Base-by-base conservation (phyloP, 176 grass and related monocot species). In the Triticum timopheevii region DNA sequence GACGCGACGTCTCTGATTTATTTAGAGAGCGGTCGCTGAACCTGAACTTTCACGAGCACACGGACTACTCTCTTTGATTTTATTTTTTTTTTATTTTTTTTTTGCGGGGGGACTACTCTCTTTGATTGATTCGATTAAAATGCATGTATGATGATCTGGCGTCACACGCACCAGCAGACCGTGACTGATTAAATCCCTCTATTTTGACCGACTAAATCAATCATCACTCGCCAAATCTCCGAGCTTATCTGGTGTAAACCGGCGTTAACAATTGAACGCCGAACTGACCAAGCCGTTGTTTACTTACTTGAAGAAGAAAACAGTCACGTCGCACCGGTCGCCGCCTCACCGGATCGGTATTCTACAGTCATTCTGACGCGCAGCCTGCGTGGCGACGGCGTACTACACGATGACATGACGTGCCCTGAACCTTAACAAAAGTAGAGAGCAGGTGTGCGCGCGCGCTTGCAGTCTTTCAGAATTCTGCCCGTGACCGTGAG, bases 181-280 rank as follows among this genome's bases (percentile, higher is more conserved):
- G 13, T 16, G 54, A 64, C 62, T 13, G 66, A 69, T 68, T 8
- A 59, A 22, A 58, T 58, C 7, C 54, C 54, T 19, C 7, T 58
- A 8, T 8, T 58, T 22, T 22, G 54, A 58, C 19, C 54, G 19
- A 8, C 0, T 22, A 58, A 58, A 58, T 22, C 54, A 58, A 58
- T 58, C 17, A 22, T 22, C 54, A 22, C 19, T 58, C 54, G 54
- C 6, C 54, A 8, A 58, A 59, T 22, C 56, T 59, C 19, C 25
- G 62, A 62, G 63, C 39, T 71, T 86, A 78, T 86, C 88, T 28
- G 5, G 63, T 90, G 70, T 69, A 84, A 79, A 75, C 68, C 77
- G 77, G 33, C 76, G 12, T 38, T 27, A 22, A 58, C 61, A 35
- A 11, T 2, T 2, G 25, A 56, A 34, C 77, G 69, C 61, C 35